phyloP scores from a whole-genome alignment of 208 protist species.

The Leishmania gerbilli region DNA sequence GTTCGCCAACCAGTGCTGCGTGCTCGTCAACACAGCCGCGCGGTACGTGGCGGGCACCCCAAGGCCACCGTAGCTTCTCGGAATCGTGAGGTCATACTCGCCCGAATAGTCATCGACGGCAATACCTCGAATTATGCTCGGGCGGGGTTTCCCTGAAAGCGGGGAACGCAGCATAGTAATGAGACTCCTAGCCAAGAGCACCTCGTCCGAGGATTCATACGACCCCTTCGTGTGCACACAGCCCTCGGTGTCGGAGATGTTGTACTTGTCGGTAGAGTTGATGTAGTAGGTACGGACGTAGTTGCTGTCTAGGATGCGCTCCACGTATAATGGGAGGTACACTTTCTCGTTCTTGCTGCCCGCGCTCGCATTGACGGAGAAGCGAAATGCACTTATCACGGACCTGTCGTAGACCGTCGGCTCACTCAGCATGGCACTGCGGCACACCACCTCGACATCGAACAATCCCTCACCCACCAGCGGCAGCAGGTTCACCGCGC shows the following conservation, averaged over 20 bases:
- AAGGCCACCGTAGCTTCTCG: constrained; percentile 21
- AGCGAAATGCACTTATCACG: constrained; percentile 6
- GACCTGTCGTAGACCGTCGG: constrained; percentile 8
- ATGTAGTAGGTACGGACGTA: constrained; percentile 13
- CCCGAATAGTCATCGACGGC: not conserved
- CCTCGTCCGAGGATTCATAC: constrained; percentile 4
- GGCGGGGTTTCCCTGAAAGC: not conserved
- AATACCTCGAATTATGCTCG: constrained; percentile 13
- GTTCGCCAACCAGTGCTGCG: constrained; percentile 16
- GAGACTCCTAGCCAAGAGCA: not conserved
- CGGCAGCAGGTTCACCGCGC: constrained; percentile 16
- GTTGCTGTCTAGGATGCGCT: constrained; percentile 1
- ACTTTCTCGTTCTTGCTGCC: not conserved
- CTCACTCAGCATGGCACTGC: constrained; percentile 2
- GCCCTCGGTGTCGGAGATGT: not conserved
- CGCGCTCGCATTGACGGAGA: not conserved
- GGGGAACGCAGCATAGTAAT: not conserved
- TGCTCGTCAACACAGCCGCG: constrained; percentile 3
- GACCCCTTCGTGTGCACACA: constrained; percentile 3
- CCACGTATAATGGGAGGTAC: constrained; percentile 28
- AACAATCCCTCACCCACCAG: constrained; percentile 16
- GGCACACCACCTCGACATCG: constrained; percentile 34
- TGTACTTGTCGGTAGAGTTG: constrained; percentile 3
- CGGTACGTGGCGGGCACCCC: constrained; percentile 4
- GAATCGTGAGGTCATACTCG: constrained; percentile 5